Evolutionary conservation across 2,329 filamentous ascomycete genomes (phyloP).

Genomic region (Juglanconis sp.): DNA sequence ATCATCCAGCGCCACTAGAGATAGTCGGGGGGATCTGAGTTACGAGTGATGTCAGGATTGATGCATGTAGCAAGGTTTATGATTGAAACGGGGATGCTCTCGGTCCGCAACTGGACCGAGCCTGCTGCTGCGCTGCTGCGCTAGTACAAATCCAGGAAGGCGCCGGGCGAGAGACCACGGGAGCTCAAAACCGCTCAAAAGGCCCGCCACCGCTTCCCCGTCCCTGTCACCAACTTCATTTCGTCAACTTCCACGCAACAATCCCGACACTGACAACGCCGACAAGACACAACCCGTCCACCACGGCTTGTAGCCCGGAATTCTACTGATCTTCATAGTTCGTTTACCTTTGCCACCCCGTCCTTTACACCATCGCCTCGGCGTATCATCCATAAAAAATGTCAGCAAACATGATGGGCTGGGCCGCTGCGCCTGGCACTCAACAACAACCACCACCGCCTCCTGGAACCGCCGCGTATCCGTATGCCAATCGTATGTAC

Average conservation of each 20-base stretch:
- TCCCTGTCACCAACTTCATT: background rate
- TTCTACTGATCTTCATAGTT: conserved; percentile 11
- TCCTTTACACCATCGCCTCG: background rate
- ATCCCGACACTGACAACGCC: background rate
- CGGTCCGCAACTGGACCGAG: background rate
- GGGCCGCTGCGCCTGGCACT: conserved; percentile 35
- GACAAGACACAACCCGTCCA: background rate
- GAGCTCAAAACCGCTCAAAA: background rate
- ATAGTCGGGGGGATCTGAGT: background rate
- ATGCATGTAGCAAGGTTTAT: conserved; percentile 10
- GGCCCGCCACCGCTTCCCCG: background rate
- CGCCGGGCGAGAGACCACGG: background rate
- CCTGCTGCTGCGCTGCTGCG: too few species aligned
- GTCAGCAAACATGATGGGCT: conserved; percentile 27
- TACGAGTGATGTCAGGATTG: conserved; percentile 7
- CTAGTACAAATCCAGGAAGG: background rate
- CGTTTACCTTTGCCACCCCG: background rate
- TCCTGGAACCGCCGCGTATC: conserved; percentile 34
- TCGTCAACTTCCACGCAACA: background rate
- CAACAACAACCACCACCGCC: conserved; percentile 33
- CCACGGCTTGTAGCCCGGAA: background rate
- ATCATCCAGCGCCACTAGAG: background rate
- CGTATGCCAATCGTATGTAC: conserved; percentile 38
- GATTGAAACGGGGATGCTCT: conserved; percentile 1
- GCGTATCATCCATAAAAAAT: background rate